A percentile compares a stretch with the other conserved stretches of the same genome.
Evolutionary conservation across 805 yeast species (phyloP).

Genomic region (Pichia phayaonensis): DNA sequence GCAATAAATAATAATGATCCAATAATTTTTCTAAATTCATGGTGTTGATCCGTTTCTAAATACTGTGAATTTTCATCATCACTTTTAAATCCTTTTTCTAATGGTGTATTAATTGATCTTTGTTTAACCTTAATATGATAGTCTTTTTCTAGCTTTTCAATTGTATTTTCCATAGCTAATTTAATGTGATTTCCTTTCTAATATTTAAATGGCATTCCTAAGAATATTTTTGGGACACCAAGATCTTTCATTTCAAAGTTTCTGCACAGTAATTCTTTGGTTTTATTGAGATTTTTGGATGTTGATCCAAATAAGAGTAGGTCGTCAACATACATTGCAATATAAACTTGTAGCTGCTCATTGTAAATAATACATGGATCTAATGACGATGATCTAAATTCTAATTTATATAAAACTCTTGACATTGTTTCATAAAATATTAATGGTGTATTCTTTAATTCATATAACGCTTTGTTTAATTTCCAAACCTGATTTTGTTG

Average conservation of each 20-base stretch:
- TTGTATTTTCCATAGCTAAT: too few relatives aligned
- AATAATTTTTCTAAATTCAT: slow-evolving; percentile 1
- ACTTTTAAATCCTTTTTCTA: not conserved
- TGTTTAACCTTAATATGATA: not conserved
- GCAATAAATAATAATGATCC: slow-evolving; percentile 5
- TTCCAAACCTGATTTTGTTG: not conserved
- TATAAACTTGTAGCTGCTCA: not conserved
- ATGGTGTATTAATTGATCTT: not conserved
- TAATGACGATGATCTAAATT: not conserved
- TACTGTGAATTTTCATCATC: not conserved
- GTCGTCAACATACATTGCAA: slow-evolving; percentile 1
- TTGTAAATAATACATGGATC: slow-evolving; percentile 5
- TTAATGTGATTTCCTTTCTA: too few relatives aligned
- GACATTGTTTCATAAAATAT: not conserved
- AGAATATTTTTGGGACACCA: not conserved
- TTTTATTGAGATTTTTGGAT: not conserved
- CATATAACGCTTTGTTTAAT: slow-evolving; percentile 2
- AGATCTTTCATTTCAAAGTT: slow-evolving; percentile 3
- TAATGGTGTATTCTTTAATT: slow-evolving; percentile 1
- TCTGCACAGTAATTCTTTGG: not conserved
- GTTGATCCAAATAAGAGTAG: not conserved
- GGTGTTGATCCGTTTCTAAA: not conserved
- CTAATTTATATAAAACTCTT: not conserved
- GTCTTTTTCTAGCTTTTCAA: not conserved
- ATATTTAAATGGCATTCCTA: not conserved